Base-by-base conservation (phyloP, 2,329 filamentous ascomycete species). In the Juglanconis juglandina region DNA sequence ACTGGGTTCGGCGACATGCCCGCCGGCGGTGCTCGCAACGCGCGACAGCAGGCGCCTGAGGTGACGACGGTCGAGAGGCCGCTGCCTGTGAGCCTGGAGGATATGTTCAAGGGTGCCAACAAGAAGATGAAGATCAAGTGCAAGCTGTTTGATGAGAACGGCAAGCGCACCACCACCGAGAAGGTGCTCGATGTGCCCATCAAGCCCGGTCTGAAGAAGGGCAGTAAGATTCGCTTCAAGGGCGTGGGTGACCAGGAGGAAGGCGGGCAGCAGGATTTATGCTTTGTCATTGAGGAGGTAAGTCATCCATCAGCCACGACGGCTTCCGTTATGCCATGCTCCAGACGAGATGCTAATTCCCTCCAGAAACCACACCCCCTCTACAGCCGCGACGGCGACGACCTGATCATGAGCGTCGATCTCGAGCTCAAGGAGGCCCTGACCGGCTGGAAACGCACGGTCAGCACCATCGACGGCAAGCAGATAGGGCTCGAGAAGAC, bases 101-200 rank as follows among this genome's bases (percentile, higher is more conserved):
- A 99, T 70, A 77, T 98, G 63, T 98, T 86, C 78, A 87, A 83
- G 33, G 95, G 95, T 46, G 86, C 87, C 41, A 92, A 89, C 53
- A 99, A 99, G 85, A 97, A 96, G 82, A 92, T 99, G 83, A 96
- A 95, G 79, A 96, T 98, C 66, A 97, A 96, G 81, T 86, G 94
- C 70, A 98, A 98, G 85, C 92, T 89, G 17, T 98, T 91, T 73
- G 95, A 99, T 73, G 81, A 87, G 24, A 87, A 83, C 0, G 92
- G 92, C 60, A 96, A 96, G 79, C 87, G 92, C 68, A 91, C 86
- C 48, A 89, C 88, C 3, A 90, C 93, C 63, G 95, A 99, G 68
- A 90, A 93, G 70, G 91, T 97, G 17, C 79, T 99, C 35, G 92
- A 96, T 71, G 94, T 98, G 56, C 92, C 92, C 51, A 96, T 99